Conservation (phyloP, 306 rosid genomes). For the Castanopsis chinensis region DNA sequence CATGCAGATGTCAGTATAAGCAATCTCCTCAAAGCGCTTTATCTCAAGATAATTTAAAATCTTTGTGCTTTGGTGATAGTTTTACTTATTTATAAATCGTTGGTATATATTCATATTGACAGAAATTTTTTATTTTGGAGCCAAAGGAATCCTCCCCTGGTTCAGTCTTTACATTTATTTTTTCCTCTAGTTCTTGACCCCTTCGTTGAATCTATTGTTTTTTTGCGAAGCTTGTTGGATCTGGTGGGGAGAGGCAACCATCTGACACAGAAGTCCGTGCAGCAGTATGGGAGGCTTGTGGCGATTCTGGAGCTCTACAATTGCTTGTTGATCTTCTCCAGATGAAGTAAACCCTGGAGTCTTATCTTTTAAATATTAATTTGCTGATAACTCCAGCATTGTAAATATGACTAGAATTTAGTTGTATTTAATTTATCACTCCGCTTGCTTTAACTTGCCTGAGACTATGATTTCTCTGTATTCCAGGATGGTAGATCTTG, state of each 20-base stretch:
- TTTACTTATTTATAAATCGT: not conserved
- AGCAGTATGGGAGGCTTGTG: constrained; percentile 95
- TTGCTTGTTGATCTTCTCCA: constrained; percentile 90
- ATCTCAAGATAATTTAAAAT: not conserved
- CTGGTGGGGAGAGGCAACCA: constrained; percentile 55
- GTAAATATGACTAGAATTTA: not conserved
- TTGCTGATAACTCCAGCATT: constrained; percentile 4
- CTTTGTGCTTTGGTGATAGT: not conserved
- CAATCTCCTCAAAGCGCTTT: not conserved
- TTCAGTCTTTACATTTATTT: not conserved
- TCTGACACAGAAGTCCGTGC: constrained; percentile 80
- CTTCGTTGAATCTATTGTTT: constrained; percentile 18
- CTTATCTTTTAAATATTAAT: not conserved
- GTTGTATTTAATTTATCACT: not conserved
- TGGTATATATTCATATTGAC: not conserved
- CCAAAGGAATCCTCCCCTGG: not conserved
- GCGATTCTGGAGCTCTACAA: constrained; percentile 91
- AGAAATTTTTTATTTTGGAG: not conserved
- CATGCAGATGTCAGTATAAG: not conserved
- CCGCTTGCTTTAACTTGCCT: constrained; percentile 21
- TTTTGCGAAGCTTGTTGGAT: constrained; percentile 65
- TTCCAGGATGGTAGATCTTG: constrained; percentile 70
- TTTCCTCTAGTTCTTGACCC: not conserved
- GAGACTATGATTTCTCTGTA: constrained; percentile 15
- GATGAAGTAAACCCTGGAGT: constrained; percentile 48